A percentile compares a stretch with the other conserved stretches of the same genome.
phyloP scores from a whole-genome alignment of 805 yeast genomes.

The Candida vartiovaarae region DNA sequence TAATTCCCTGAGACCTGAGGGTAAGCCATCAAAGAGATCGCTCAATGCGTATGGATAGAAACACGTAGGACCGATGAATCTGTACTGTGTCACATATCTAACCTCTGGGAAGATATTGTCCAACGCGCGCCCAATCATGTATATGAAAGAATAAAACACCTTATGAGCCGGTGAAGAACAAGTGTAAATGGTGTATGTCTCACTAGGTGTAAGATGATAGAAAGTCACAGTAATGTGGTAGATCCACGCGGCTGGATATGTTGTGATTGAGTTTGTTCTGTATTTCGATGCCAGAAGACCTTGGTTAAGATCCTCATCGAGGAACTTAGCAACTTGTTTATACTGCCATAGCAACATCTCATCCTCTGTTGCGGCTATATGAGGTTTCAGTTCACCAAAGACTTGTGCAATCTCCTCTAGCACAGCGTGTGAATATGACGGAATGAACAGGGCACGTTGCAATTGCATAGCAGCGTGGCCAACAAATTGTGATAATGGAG shows the following conservation, averaged over 20 bases:
- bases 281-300: neutral
- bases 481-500: slow-evolving; percentile 14
- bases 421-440: slow-evolving; percentile 13
- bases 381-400: slow-evolving; percentile 5
- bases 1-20: slow-evolving; percentile 6
- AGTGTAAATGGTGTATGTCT: slow-evolving; percentile 8
- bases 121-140: slow-evolving; percentile 12
- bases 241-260: slow-evolving; percentile 13
- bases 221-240: slow-evolving; percentile 14
- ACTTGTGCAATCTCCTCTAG: slow-evolving; percentile 14
- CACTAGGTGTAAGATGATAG: slow-evolving; percentile 15
- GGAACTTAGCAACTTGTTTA: slow-evolving; percentile 5
- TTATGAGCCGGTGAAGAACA: slow-evolving; percentile 8
- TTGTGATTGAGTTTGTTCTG: slow-evolving; percentile 6
- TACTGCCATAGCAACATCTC: slow-evolving; percentile 2
- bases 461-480: slow-evolving; percentile 3
- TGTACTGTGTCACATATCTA: slow-evolving; percentile 12
- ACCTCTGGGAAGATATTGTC: slow-evolving; percentile 22
- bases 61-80: slow-evolving; percentile 22
- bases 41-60: slow-evolving; percentile 14
- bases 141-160: slow-evolving; percentile 12
- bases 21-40: slow-evolving; percentile 4
- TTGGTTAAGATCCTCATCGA: slow-evolving; percentile 4
- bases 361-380: slow-evolving; percentile 10
- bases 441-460: slow-evolving; percentile 13